Evolutionary conservation across 495 filamentous ascomycete species (phyloP).

Genomic region (Aspergillus sclerotiicarbonarius): DNA sequence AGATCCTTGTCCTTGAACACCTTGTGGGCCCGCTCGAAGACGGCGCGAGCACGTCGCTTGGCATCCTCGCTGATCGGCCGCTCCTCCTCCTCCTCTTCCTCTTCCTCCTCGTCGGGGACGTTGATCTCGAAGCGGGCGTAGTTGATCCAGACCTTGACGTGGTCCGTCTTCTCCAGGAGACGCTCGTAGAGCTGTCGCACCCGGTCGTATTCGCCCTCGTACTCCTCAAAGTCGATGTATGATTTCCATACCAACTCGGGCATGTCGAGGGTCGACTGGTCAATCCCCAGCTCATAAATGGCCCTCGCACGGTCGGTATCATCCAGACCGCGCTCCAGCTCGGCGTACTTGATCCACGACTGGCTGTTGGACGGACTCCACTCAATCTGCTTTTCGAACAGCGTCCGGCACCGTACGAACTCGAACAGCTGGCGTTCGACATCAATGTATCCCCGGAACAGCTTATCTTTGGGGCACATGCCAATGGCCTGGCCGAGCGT

Average conservation of each 20-base stretch:
- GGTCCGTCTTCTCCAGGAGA: constrained; percentile 86
- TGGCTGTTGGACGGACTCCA: constrained; percentile 86
- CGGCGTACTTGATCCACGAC: constrained; percentile 93
- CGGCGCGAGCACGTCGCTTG: constrained; percentile 71
- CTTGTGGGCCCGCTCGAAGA: constrained; percentile 87
- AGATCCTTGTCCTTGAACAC: constrained; percentile 89
- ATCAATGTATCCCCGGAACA: constrained; percentile 91
- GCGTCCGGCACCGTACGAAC: constrained; percentile 81
- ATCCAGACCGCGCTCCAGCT: constrained; percentile 85
- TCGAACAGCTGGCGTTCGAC: constrained; percentile 90
- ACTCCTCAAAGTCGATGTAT: constrained; percentile 97
- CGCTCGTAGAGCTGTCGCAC: constrained; percentile 87
- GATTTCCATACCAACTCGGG: constrained; percentile 95
- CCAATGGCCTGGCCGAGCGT: constrained; percentile 86
- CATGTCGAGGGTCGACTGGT: constrained; percentile 88
- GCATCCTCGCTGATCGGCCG: constrained; percentile 76
- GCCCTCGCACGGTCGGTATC: constrained; percentile 84
- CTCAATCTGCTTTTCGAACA: constrained; percentile 91
- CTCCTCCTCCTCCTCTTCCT: constrained; percentile 60
- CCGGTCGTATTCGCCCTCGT: constrained; percentile 82
- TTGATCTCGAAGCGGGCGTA: constrained; percentile 98
- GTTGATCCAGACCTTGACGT: constrained; percentile 98
- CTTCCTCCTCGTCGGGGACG: constrained; percentile 66
- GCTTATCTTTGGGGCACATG: constrained; percentile 91
- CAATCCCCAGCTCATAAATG: constrained; percentile 88